These are phyloP conservation scores for Brasilioporus rufonigricans DNA, from an alignment of 768 basidiomycete genomes.

Conservation along the genomic window DNA sequence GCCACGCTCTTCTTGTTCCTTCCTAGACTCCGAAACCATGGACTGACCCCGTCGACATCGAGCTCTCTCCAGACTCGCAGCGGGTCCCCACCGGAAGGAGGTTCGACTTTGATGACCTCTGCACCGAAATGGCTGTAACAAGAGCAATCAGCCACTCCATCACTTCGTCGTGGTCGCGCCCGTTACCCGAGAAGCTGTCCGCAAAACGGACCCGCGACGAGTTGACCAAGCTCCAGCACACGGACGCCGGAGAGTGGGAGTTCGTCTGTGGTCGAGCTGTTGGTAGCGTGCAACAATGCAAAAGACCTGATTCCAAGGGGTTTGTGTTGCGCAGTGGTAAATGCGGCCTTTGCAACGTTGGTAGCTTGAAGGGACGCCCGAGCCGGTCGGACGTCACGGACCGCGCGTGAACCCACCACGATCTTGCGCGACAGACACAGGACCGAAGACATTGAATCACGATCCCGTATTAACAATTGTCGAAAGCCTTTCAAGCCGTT, in stretches of 20 bases:
- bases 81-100: constrained; percentile 61
- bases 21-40: constrained; percentile 71
- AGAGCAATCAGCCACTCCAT: neutral
- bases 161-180: neutral
- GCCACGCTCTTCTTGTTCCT: constrained; percentile 75
- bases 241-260: constrained; percentile 64
- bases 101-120: constrained; percentile 70
- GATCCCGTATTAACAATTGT: neutral
- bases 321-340: neutral
- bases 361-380: neutral
- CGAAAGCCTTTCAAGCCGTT: neutral
- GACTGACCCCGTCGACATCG: constrained; percentile 67
- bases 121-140: constrained; percentile 61
- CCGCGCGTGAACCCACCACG: too few relatives aligned
- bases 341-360: neutral
- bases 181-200: constrained; percentile 68
- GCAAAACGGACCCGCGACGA: constrained; percentile 72
- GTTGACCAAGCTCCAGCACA: constrained; percentile 66
- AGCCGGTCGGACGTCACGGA: neutral
- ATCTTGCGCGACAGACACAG: neutral
- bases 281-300: constrained; percentile 10
- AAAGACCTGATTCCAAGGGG: constrained; percentile 5
- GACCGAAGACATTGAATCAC: neutral
- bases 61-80: constrained; percentile 70
- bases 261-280: constrained; percentile 21